Evolutionary conservation across 441 rosid genomes (phyloP).

Genomic region (Euphorbia celastroides): DNA sequence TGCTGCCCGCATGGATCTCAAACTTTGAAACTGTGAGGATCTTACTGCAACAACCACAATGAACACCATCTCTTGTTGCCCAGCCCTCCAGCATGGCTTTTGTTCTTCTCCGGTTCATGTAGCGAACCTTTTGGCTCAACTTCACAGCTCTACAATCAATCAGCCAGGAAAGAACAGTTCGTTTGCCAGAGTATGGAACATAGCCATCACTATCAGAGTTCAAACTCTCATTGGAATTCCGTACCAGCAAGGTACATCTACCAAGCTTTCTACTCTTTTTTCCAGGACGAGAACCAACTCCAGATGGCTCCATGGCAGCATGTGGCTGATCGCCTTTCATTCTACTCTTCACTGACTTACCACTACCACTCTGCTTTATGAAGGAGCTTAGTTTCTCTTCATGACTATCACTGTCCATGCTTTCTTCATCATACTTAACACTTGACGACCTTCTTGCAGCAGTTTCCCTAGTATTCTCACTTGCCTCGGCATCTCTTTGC

Average conservation of each 20-base stretch:
- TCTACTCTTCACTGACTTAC: conserved; percentile 46
- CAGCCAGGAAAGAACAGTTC: conserved; percentile 87
- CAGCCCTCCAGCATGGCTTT: conserved; percentile 90
- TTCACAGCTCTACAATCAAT: conserved; percentile 79
- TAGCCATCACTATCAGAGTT: conserved; percentile 67
- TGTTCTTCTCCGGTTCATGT: conserved; percentile 72
- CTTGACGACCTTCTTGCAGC: conserved; percentile 34
- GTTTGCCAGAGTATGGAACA: conserved; percentile 74
- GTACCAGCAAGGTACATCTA: conserved; percentile 80
- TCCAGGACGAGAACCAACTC: conserved; percentile 55
- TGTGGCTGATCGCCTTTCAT: conserved; percentile 27
- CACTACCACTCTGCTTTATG: conserved; percentile 47
- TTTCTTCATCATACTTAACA: conserved; percentile 47
- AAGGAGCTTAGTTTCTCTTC: conserved; percentile 74
- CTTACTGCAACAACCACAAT: conserved; percentile 96
- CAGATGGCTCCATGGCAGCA: conserved; percentile 30
- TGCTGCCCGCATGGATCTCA: conserved; percentile 99
- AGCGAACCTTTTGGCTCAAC: conserved; percentile 82
- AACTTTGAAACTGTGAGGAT: conserved; percentile 76
- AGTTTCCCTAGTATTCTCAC: conserved; percentile 41
- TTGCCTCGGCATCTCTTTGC: conserved; percentile 44
- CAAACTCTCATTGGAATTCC: conserved; percentile 53
- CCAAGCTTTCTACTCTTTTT: conserved; percentile 75
- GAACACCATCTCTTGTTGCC: conserved; percentile 88
- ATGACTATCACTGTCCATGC: conserved; percentile 52